Evolutionary conservation across 192 early-diverging fungal species (phyloP), one percentile per base, ranked within the genome.

Genomic region (Polychytrium aggregatum): DNA sequence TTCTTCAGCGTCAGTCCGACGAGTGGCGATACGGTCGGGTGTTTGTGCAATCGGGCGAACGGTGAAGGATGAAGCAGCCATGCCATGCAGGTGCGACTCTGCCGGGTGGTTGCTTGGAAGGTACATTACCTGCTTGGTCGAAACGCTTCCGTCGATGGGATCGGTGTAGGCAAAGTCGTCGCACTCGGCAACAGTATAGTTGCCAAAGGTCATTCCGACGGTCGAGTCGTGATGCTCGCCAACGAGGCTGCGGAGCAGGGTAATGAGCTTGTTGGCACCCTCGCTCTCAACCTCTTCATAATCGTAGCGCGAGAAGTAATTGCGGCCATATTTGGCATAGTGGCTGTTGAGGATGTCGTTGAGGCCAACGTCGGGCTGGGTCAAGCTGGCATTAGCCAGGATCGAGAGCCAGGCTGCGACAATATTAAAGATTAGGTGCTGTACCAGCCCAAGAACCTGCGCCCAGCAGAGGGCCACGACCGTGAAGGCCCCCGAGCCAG

Each of bases 111-210:
- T n/a, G n/a, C n/a, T n/a, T n/a, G n/a, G n/a, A n/a, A n/a, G n/a
- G n/a, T n/a, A n/a, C n/a, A n/a, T 48, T 59, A 72, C 76, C 59
- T 88, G 86, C 34, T 91, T 86, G 53, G 70, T 84, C 11, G 87
- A 85, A 5, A 92, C 71, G 55, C 76, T 81, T 8, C 74, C 60
- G 56, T 96, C 92, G 46, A 98, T 83, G 8, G 95, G 92, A 64
- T 98, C 95, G 1, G 70, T 78, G 76, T 98, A 98, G 47, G 73
- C 75, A 74, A 98, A 98, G 62, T 98, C 87, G 64, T 96, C 90
- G 3, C 65, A 66, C 28, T 72, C 57, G 38, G 67, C 69, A 25
- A 92, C 73, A 25, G 62, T 71, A 64, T 88, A 84, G 0, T 68
- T 80, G 48, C 68, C 76, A 39, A 82, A 74, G 1, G 57, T 67